Base-by-base conservation (phyloP, 805 yeast genomes). In the Metschnikowia noctiluminum region DNA sequence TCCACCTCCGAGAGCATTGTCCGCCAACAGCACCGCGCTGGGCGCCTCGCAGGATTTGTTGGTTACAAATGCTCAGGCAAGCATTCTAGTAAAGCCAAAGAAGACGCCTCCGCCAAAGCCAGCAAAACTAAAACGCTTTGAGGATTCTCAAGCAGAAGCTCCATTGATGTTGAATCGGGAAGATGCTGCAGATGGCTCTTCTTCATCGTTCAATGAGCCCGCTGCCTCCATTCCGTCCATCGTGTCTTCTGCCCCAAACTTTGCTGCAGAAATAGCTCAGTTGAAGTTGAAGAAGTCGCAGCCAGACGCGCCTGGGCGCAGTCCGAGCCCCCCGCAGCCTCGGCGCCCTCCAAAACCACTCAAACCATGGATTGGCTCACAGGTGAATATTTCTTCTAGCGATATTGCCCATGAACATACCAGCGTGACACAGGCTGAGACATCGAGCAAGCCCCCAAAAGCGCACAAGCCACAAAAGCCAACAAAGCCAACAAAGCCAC, bases 101-200 rank as follows among this genome's bases (percentile, higher is more conserved):
- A 68, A 66, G 45, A 62, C 62, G 0, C 74, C 77, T 16, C 77
- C 77, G 11, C 77, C 77, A 34, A 74, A 72, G 38, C 79, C 79
- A 1, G 49, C 57, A 2, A 75, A 70, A 51, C 51, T 40, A 2
- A 53, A 40, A 26, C 36, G 35, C 9, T 16, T 16, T 6, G 41
- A 15, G 9, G 15, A 9, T 9, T n/a, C 34, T 27, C 34, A 8
- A 10, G 6, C 15, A 28, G 28, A 16, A 9, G 14, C 28, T 11
- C 40, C n/a, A 28, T 11, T 13, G 15, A 15, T 12, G 14, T 13
- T 9, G 38, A 16, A n/a, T n/a, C 13, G 4, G 5, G 16, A 13
- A n/a, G 11, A 15, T 16, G 13, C 38, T n/a, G n/a, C 21, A 4
- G 21, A 21, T 21, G 21, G 4, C 21, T 21, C 21, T 21, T 21